Base-by-base conservation (phyloP, 1,284 basidiomycete genomes). In the Ganoderma leucocontextum region DNA sequence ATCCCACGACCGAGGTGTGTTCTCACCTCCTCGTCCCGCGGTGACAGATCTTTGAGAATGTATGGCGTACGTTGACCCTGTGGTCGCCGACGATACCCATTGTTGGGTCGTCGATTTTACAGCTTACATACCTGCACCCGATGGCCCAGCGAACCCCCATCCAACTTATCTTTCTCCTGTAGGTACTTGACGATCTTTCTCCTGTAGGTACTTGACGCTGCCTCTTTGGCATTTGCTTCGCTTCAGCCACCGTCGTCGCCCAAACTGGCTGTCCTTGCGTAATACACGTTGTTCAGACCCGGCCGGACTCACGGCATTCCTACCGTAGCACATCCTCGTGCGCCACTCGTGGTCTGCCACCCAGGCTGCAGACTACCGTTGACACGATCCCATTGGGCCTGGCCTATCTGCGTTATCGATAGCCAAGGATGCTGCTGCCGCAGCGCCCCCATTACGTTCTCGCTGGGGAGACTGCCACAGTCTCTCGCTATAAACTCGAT, bases 311-410 rank as follows among this genome's bases (percentile, higher is more conserved):
- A 38, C 55, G 35, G 19, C 19, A n/a, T 38, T 36, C 19, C 55
- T 58, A 58, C 55, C 55, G 55, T 38, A 58, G 55, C 55, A 58
- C 55, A 38, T 35, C 35, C 55, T 58, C 55, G 55, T 58, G 55
- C 55, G 12, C n/a, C 9, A 38, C 55, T 38, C 35, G 35, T 58
- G 55, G 19, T 17, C 19, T 10, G 3, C 29, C 2, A 38, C 35
- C n/a, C 19, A 2, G n/a, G 36, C 19, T 36, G 55, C 33, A 38
- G 55, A 22, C 15, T 10, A 22, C 19, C 35, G 5, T 35, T 58
- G 35, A n/a, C 12, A 12, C 55, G 55, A 15, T 38, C 19, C 17
- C n/a, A 58, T 58, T 58, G 55, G 36, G 55, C 19, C 55, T 36
- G 35, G 33, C 53, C 29, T 33, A 29, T 53, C 52, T 53, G 10